Conservation (phyloP, 306 rosid genomes). For the Cotoneaster glaucophyllus region DNA sequence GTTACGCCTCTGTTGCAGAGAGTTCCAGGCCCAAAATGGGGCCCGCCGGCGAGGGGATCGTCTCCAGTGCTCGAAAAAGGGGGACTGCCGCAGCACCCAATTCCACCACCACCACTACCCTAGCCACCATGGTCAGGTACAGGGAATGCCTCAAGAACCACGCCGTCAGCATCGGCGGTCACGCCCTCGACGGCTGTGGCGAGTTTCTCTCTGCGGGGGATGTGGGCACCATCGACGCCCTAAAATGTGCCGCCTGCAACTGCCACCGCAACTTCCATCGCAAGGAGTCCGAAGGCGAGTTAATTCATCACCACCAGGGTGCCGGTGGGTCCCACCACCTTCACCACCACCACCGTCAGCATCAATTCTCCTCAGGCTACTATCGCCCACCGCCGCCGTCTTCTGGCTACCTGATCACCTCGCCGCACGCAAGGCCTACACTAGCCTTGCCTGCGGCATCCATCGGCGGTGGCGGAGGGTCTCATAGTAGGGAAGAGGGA, state of each 20-base stretch:
- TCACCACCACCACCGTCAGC: conserved; percentile 22
- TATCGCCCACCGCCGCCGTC: conserved; percentile 38
- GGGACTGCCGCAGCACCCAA: neutral
- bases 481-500: conserved; percentile 39
- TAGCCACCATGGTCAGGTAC: conserved; percentile 30
- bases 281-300: conserved; percentile 35
- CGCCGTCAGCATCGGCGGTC: conserved; percentile 60
- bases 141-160: conserved; percentile 82
- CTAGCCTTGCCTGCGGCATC: conserved; percentile 46
- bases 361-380: conserved; percentile 37
- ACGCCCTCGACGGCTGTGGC: conserved; percentile 80
- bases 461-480: conserved; percentile 35
- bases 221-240: conserved; percentile 68
- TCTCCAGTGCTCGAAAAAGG: conserved; percentile 13
- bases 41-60: neutral
- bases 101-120: neutral
- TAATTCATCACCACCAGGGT: neutral
- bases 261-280: conserved; percentile 95
- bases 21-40: conserved; percentile 22
- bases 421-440: conserved; percentile 24
- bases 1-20: conserved; percentile 20
- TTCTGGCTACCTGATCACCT: conserved; percentile 49
- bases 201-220: conserved; percentile 77
- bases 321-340: conserved; percentile 13
- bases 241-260: conserved; percentile 82